phyloP scores from a whole-genome alignment of 2,329 filamentous ascomycete genomes.

The Hymenoscyphus occultus region DNA sequence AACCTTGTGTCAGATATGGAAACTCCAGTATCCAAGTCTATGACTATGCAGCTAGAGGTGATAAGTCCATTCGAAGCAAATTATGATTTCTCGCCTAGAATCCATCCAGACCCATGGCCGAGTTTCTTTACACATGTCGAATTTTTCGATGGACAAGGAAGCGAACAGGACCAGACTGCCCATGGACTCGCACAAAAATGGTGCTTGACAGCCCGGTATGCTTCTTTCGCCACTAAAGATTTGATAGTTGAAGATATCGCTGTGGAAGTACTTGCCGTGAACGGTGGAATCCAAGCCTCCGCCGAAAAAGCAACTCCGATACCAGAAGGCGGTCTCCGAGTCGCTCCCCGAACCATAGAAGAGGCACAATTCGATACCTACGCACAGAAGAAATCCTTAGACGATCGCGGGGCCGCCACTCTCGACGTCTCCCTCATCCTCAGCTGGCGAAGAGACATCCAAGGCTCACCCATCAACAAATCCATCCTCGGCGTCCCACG shows the following conservation, averaged over 20 bases:
- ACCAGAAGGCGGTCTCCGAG: slow-evolving; percentile 43
- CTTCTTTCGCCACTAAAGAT: slow-evolving; percentile 70
- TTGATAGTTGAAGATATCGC: slow-evolving; percentile 62
- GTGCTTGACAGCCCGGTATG: slow-evolving; percentile 69
- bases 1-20: slow-evolving; percentile 74
- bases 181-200: slow-evolving; percentile 76
- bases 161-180: slow-evolving; percentile 39
- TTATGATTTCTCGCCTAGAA: slow-evolving; percentile 78
- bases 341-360: slow-evolving; percentile 66
- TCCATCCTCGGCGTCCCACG: slow-evolving; percentile 75
- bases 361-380: slow-evolving; percentile 71
- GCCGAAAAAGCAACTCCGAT: slow-evolving; percentile 41
- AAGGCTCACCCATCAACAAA: slow-evolving; percentile 46
- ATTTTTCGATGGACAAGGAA: slow-evolving; percentile 31
- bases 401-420: slow-evolving; percentile 73
- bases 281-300: slow-evolving; percentile 60
- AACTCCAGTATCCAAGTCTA: slow-evolving; percentile 74
- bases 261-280: slow-evolving; percentile 58
- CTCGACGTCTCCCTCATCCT: slow-evolving; percentile 75
- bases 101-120: slow-evolving; percentile 80
- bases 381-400: slow-evolving; percentile 72
- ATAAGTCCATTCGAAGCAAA: slow-evolving; percentile 87
- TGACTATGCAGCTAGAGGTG: slow-evolving; percentile 67
- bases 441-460: slow-evolving; percentile 64
- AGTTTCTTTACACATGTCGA: slow-evolving; percentile 67